A percentile compares a stretch with the other conserved stretches of the same genome.
Conservation (phyloP, 164 flowering plant genomes). For the Tinospora cordifolia region DNA sequence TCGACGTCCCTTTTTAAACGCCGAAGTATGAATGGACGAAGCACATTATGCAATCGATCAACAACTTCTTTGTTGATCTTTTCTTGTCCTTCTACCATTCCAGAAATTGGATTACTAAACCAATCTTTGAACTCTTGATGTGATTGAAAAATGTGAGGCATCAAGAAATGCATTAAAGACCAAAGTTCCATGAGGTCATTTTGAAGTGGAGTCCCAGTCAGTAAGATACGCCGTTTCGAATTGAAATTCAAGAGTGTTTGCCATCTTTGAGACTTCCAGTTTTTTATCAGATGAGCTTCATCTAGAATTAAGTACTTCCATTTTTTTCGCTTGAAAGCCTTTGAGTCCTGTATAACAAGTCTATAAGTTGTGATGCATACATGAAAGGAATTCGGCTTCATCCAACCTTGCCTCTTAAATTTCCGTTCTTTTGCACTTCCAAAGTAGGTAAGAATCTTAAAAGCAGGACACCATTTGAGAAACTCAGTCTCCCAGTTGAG, state of each 20-base stretch:
- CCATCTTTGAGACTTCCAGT: slow-evolving; percentile 99
- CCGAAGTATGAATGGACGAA: slow-evolving; percentile 91
- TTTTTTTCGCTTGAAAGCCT: slow-evolving; percentile 92
- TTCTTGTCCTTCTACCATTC: slow-evolving; percentile 98
- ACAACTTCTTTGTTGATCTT: slow-evolving; percentile 92
- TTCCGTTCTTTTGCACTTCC: slow-evolving; percentile 98
- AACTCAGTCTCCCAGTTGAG: slow-evolving; percentile 99
- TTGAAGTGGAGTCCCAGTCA: slow-evolving; percentile 97
- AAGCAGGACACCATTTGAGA: slow-evolving; percentile 99
- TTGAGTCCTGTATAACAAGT: slow-evolving; percentile 92
- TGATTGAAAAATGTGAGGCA: slow-evolving; percentile 98
- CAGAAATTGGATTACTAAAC: slow-evolving; percentile 96
- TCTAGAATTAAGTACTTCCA: slow-evolving; percentile 97
- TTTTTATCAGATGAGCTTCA: slow-evolving; percentile 97
- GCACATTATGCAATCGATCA: slow-evolving; percentile 96
- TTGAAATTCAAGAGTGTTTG: slow-evolving; percentile 97
- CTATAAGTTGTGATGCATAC: slow-evolving; percentile 96
- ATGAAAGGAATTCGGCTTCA: slow-evolving; percentile 92
- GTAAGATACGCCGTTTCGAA: slow-evolving; percentile 81
- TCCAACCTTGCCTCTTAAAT: slow-evolving; percentile 93
- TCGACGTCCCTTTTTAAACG: slow-evolving; percentile 95
- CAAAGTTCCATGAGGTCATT: slow-evolving; percentile 99
- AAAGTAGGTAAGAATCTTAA: slow-evolving; percentile 91
- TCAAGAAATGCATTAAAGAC: slow-evolving; percentile 99
- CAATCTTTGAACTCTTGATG: slow-evolving; percentile 99